Evolutionary conservation across 768 basidiomycete species (phyloP).

Genomic region (Flagelloscypha sp.): DNA sequence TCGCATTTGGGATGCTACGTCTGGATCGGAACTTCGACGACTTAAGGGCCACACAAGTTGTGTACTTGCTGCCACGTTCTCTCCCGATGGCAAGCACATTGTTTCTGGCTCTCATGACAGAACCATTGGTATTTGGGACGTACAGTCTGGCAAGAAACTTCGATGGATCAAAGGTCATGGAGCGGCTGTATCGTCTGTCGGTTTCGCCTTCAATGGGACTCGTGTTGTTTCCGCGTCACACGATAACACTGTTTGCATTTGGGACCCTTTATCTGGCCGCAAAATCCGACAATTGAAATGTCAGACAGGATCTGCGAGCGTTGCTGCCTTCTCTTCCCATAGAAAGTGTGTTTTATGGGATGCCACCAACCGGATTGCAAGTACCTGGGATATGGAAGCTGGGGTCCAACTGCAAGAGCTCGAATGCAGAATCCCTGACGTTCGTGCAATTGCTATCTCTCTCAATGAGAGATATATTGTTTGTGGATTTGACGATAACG

Average conservation of each 20-base stretch:
- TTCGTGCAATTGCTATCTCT: no score
- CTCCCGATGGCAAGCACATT: neutral
- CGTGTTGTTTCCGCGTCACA: constrained; percentile 2
- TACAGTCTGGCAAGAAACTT: neutral
- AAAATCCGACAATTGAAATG: no score
- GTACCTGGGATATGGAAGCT: no score
- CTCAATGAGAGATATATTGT: constrained; percentile 56
- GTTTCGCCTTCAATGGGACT: constrained; percentile 2
- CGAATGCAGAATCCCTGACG: no score
- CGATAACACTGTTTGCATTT: constrained; percentile 7
- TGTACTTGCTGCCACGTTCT: neutral
- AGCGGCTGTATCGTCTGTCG: neutral
- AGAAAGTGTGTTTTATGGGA: no score
- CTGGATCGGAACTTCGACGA: constrained; percentile 1
- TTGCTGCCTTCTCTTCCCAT: no score
- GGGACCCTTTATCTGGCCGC: no score
- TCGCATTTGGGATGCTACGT: constrained; percentile 1
- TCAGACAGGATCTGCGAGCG: no score
- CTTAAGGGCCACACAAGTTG: neutral
- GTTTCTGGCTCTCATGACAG: constrained; percentile 1
- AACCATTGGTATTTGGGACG: neutral
- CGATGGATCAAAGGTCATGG: constrained; percentile 1
- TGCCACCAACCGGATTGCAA: no score
- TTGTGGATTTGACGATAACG: constrained; percentile 57
- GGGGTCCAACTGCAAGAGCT: no score